These are phyloP conservation scores for Brettanomyces naardenensis DNA, from an alignment of 805 yeast species.

Conservation along the genomic window DNA sequence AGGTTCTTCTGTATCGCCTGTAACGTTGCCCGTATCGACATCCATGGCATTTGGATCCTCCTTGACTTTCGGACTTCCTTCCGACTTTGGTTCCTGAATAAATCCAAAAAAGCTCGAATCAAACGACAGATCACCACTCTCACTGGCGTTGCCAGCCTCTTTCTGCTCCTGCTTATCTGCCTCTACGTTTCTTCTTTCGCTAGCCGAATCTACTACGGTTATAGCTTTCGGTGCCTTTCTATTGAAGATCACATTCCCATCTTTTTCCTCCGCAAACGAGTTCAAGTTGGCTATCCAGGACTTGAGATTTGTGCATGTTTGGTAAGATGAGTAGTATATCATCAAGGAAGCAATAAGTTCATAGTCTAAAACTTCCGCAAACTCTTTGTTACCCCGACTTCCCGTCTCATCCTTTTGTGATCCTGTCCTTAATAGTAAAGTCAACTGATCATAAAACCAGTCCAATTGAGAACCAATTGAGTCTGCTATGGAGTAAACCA, in stretches of 20 bases:
- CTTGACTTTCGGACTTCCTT: not conserved
- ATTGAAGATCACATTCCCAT: constrained; percentile 11
- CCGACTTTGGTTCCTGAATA: constrained; percentile 19
- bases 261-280: constrained; percentile 11
- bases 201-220: constrained; percentile 3
- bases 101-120: constrained; percentile 25
- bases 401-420: constrained; percentile 4
- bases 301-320: constrained; percentile 11
- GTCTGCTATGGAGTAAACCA: constrained; percentile 11
- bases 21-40: not conserved
- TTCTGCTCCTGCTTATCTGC: not conserved
- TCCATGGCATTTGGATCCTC: not conserved
- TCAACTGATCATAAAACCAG: constrained; percentile 17
- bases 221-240: constrained; percentile 10
- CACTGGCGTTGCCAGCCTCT: not conserved
- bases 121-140: constrained; percentile 10
- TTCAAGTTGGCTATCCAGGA: constrained; percentile 18
- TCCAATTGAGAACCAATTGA: constrained; percentile 12
- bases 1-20: not conserved
- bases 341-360: constrained; percentile 18
- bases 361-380: constrained; percentile 12
- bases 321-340: constrained; percentile 18
- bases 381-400: not conserved
- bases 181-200: not conserved
- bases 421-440: constrained; percentile 5